These are phyloP conservation scores for Lachnellula occidentalis DNA, from an alignment of 2,329 filamentous ascomycete genomes.

Conservation along the genomic window DNA sequence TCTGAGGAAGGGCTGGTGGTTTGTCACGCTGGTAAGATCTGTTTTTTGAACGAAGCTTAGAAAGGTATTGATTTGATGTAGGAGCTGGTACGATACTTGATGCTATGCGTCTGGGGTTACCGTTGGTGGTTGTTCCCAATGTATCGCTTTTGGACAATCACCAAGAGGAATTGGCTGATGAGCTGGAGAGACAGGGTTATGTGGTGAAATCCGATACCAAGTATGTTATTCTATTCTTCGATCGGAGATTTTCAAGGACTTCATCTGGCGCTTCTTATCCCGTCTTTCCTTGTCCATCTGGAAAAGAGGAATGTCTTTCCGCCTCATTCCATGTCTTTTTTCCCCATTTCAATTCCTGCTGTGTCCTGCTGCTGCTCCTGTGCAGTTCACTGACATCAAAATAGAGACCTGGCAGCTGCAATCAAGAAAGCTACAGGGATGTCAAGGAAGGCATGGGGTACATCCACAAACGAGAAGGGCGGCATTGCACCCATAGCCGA, in stretches of 20 bases:
- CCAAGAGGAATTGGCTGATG: conserved; percentile 77
- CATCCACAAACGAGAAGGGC: conserved; percentile 7
- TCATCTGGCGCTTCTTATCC: not conserved
- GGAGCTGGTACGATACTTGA: conserved; percentile 88
- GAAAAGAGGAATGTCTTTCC: not conserved
- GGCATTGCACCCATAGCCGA: conserved; percentile 20
- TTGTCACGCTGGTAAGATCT: conserved; percentile 72
- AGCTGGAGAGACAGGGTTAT: conserved; percentile 70
- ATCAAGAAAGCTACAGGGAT: conserved; percentile 18
- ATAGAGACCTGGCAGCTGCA: conserved; percentile 17
- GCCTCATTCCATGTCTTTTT: not conserved
- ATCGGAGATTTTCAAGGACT: not conserved
- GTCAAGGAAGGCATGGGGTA: conserved; percentile 18
- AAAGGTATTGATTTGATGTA: conserved; percentile 33
- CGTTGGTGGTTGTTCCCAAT: conserved; percentile 89
- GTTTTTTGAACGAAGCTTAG: not conserved
- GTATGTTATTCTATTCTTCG: conserved; percentile 12
- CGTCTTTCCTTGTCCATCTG: not conserved
- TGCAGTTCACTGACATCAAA: not conserved
- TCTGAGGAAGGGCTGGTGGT: conserved; percentile 67
- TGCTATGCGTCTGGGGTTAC: conserved; percentile 65
- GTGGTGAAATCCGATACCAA: conserved; percentile 42
- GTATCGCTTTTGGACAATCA: conserved; percentile 79
- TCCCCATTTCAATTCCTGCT: not conserved
- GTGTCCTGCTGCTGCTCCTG: not conserved